Conservation (phyloP, 495 filamentous ascomycete genomes). For the Trichocladium uniseriatum region DNA sequence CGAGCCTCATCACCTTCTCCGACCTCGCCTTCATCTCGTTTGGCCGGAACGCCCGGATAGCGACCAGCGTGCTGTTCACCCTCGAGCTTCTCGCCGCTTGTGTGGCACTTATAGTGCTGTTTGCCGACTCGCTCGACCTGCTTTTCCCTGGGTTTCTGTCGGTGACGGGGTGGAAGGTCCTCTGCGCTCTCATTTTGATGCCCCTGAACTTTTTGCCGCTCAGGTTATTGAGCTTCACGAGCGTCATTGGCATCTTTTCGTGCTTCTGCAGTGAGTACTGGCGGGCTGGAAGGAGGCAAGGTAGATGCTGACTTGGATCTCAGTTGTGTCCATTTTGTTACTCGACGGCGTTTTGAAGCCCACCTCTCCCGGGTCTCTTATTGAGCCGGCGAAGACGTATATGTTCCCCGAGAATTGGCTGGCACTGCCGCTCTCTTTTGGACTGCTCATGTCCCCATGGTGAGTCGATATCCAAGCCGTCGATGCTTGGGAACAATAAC, state of each 20-base stretch:
- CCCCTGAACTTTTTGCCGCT: conserved; percentile 83
- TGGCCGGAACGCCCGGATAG: conserved; percentile 68
- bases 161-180: conserved; percentile 71
- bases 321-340: conserved; percentile 72
- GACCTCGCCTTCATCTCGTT: conserved; percentile 91
- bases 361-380: conserved; percentile 69
- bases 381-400: conserved; percentile 69
- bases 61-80: conserved; percentile 76
- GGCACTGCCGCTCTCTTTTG: conserved; percentile 84
- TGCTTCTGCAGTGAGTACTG: conserved; percentile 68
- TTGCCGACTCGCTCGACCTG: conserved; percentile 78
- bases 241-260: conserved; percentile 79
- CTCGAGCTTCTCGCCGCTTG: conserved; percentile 82
- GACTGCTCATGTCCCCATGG: conserved; percentile 95
- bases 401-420: conserved; percentile 79
- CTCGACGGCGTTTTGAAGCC: conserved; percentile 80
- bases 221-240: conserved; percentile 77
- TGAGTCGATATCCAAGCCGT: too few relatives aligned
- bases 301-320: conserved; percentile 1
- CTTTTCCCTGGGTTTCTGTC: conserved; percentile 62
- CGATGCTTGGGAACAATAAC: neutral
- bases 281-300: neutral
- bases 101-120: conserved; percentile 86
- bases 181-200: conserved; percentile 71
- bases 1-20: conserved; percentile 71